phyloP scores from a whole-genome alignment of 1,284 basidiomycete species.

The Boletus austroedulis region DNA sequence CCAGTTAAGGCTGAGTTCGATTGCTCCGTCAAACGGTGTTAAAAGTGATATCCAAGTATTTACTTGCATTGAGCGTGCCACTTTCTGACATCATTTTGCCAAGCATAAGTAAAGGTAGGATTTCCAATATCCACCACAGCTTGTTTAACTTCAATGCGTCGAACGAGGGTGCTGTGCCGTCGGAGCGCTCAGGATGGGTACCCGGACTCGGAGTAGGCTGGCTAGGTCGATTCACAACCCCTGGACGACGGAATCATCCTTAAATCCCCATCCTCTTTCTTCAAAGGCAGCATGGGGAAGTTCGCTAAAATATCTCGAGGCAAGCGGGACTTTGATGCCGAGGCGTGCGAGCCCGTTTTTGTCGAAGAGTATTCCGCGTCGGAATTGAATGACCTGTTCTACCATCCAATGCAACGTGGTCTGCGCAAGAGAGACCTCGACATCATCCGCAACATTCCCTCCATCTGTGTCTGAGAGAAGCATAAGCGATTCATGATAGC shows the following conservation, averaged over 20 bases:
- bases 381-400: conserved; percentile 45
- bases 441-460: conserved; percentile 50
- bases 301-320: not conserved
- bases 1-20: conserved; percentile 26
- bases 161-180: conserved; percentile 32
- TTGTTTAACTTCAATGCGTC: conserved; percentile 21
- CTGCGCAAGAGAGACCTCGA: conserved; percentile 47
- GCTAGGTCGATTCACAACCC: not conserved
- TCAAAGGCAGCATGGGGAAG: not conserved
- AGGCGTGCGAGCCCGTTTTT: conserved; percentile 37
- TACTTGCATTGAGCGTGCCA: conserved; percentile 33
- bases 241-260: not conserved
- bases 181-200: conserved; percentile 2
- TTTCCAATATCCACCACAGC: conserved; percentile 34
- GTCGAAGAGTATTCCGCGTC: conserved; percentile 56
- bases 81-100: conserved; percentile 32
- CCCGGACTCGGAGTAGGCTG: not conserved
- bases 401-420: conserved; percentile 78
- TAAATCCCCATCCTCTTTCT: not conserved
- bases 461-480: conserved; percentile 61
- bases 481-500: conserved; percentile 1
- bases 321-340: conserved; percentile 25
- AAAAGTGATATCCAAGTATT: not conserved
- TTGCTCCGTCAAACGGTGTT: conserved; percentile 3
- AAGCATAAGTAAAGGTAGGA: conserved; percentile 25